Evolutionary conservation across 1,284 basidiomycete species (phyloP), one percentile per base, ranked within the genome.

Genomic region (Pterulicium gracile): DNA sequence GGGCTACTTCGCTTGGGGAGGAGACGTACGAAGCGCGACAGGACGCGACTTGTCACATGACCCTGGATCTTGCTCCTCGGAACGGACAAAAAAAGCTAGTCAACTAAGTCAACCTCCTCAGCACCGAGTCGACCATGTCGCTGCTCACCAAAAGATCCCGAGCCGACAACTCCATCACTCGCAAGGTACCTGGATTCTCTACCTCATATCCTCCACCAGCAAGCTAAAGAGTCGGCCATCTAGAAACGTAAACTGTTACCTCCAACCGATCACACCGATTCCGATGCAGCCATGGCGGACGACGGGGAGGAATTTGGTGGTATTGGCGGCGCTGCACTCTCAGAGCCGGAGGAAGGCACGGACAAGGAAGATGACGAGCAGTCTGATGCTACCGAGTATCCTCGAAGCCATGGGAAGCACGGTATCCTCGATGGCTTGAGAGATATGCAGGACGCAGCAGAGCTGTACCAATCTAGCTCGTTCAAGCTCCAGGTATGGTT

Each of bases 381-480:
- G 10, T 32, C 27, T 32, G 10, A 32, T 32, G 27, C 27, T 10
- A 32, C 10, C 10, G 27, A n/a, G 10, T n/a, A n/a, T n/a, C n/a
- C n/a, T n/a, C n/a, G n/a, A n/a, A n/a, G n/a, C n/a, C n/a, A n/a
- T n/a, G 27, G 27, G 10, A 32, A 32, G 27, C 7, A 32, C 10
- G 27, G 27, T 7, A 32, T 32, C 27, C n/a, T 32, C 7, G 27
- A 32, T n/a, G 27, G 27, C 7, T n/a, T 32, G 7, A 7, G 27
- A 32, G 27, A 32, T 32, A 81, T 92, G 50, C 85, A 82, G 58
- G 78, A 89, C 58, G 79, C 90, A 4, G 70, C 78, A 20, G 82
- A 91, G 49, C 69, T 96, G 14, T 90, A 86, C 59, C 73, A 77
- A 55, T 93, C 89, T 0, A 87, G 76, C 46, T 76, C 90, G 1